Evolutionary conservation across 768 basidiomycete species (phyloP).

Genomic region (Agrocybe pediades): DNA sequence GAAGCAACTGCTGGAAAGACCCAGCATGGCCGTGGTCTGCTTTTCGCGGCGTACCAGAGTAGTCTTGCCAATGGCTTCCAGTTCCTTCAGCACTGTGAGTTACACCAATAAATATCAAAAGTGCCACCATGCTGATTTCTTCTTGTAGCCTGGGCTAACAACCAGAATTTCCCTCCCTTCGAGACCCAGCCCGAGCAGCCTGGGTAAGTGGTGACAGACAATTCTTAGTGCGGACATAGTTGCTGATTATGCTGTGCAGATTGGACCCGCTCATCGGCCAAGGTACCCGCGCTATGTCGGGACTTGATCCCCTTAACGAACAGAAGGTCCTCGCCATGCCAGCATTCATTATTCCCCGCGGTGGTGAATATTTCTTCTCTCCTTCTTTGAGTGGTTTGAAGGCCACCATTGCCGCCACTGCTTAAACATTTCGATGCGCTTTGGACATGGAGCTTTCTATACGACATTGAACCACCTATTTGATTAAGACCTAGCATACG

Average conservation of each 20-base stretch:
- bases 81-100: slow-evolving; percentile 42
- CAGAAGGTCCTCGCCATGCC: slow-evolving; percentile 31
- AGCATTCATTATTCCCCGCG: slow-evolving; percentile 43
- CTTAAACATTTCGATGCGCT: background rate
- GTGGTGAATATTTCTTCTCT: slow-evolving; percentile 57
- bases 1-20: slow-evolving; percentile 41
- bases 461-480: background rate
- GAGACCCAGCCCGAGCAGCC: slow-evolving; percentile 27
- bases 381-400: slow-evolving; percentile 49
- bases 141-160: slow-evolving; percentile 40
- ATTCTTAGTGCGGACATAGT: background rate
- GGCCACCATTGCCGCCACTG: slow-evolving; percentile 26
- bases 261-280: slow-evolving; percentile 27
- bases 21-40: slow-evolving; percentile 45
- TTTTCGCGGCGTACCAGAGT: slow-evolving; percentile 46
- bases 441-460: background rate
- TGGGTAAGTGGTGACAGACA: slow-evolving; percentile 24
- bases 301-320: slow-evolving; percentile 53
- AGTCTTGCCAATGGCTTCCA: slow-evolving; percentile 41
- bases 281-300: slow-evolving; percentile 25
- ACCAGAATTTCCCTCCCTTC: slow-evolving; percentile 33
- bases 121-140: background rate
- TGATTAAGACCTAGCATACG: background rate
- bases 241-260: slow-evolving; percentile 7
- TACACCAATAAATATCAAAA: background rate